Conservation (phyloP, 148 eudicot species). For the Rhododendron molle region DNA sequence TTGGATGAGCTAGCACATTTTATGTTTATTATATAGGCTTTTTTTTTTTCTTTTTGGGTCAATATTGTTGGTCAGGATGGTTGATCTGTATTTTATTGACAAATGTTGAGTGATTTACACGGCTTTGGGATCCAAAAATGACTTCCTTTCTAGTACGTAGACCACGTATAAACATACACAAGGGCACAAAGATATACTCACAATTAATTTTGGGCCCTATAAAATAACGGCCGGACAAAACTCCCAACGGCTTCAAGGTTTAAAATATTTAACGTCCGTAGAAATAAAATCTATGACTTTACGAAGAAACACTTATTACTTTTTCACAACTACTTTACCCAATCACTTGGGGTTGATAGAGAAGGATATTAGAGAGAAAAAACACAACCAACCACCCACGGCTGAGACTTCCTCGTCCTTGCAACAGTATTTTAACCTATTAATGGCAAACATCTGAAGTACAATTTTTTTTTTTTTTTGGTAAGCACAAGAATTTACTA, state of each 20-base stretch:
- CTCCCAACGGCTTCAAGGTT: no score
- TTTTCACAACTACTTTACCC: no score
- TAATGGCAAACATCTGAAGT: no score
- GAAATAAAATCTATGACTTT: no score
- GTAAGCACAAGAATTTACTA: no score
- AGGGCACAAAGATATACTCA: neutral
- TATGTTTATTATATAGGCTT: neutral
- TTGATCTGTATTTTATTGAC: constrained; percentile 23
- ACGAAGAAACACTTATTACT: no score
- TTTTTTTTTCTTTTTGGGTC: neutral
- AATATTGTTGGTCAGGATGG: neutral
- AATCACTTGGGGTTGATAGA: neutral
- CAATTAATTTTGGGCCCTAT: no score
- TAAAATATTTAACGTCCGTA: no score
- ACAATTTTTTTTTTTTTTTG: no score
- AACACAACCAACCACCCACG: neutral
- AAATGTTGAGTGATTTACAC: constrained; percentile 19
- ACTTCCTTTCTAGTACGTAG: neutral
- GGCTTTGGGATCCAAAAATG: constrained; percentile 17
- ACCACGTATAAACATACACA: neutral
- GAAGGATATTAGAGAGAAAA: neutral
- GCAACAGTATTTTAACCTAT: no score
- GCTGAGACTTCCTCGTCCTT: no score
- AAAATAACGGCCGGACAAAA: no score
- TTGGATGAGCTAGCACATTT: neutral